phyloP scores from a whole-genome alignment of 2,329 filamentous ascomycete species.

The Xylariaceae sp. region DNA sequence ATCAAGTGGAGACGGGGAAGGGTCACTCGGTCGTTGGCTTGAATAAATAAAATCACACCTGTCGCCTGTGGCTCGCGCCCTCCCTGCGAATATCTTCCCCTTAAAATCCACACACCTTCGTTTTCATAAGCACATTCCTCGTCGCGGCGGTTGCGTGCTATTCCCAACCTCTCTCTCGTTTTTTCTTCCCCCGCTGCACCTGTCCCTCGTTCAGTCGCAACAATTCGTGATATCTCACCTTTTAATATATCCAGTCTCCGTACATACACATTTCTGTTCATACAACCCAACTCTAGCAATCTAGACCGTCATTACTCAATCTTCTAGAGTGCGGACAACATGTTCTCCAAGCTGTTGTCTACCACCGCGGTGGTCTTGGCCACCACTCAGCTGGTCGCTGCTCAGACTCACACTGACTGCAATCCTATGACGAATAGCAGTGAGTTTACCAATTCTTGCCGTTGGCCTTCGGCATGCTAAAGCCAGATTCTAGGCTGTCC shows the following conservation, averaged over 20 bases:
- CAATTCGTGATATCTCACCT: slow-evolving; percentile 10
- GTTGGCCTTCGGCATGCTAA: slow-evolving; percentile 22
- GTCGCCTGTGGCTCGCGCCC: slow-evolving; percentile 11
- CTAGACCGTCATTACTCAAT: slow-evolving; percentile 4
- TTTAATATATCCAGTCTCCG: slow-evolving; percentile 18
- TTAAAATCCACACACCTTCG: slow-evolving; percentile 25
- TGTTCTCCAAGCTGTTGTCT: slow-evolving; percentile 52
- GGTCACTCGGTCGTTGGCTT: slow-evolving; percentile 22
- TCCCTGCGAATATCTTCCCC: slow-evolving; percentile 19
- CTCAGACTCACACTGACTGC: slow-evolving; percentile 60
- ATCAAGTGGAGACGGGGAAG: slow-evolving; percentile 3
- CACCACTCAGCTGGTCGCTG: slow-evolving; percentile 52
- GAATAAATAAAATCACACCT: slow-evolving; percentile 28
- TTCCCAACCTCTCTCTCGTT: slow-evolving; percentile 21
- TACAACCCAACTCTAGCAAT: background rate
- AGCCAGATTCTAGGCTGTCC: slow-evolving; percentile 59
- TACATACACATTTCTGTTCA: background rate
- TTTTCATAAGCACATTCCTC: slow-evolving; percentile 21
- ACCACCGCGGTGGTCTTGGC: slow-evolving; percentile 52
- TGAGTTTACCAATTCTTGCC: slow-evolving; percentile 33
- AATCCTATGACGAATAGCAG: slow-evolving; percentile 58
- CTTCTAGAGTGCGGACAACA: slow-evolving; percentile 31
- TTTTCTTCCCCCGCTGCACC: slow-evolving; percentile 5
- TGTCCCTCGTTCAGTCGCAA: slow-evolving; percentile 26
- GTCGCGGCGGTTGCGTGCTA: background rate